These are phyloP conservation scores for Aspergillus haitiensis DNA, from an alignment of 495 filamentous ascomycete species.

Conservation along the genomic window DNA sequence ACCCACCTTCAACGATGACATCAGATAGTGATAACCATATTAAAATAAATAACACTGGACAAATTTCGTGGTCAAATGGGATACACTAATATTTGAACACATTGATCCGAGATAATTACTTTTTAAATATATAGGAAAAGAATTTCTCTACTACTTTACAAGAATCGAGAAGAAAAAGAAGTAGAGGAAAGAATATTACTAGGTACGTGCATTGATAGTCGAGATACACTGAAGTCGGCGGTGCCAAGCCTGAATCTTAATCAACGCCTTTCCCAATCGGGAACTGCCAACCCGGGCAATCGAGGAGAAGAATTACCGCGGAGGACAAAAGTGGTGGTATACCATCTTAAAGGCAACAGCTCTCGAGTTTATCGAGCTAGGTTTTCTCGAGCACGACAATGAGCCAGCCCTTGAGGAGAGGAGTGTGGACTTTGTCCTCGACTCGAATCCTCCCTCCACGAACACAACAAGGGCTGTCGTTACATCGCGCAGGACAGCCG, in stretches of 20 bases:
- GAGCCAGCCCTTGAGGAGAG: constrained; percentile 42
- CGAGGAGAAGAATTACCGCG: constrained; percentile 21
- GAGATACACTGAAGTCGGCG: neutral
- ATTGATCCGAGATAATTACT: too few relatives aligned
- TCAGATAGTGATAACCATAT: too few relatives aligned
- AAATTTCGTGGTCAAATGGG: too few relatives aligned
- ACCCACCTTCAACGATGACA: too few relatives aligned
- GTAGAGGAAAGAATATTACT: too few relatives aligned
- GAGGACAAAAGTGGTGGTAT: constrained; percentile 13
- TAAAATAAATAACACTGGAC: too few relatives aligned
- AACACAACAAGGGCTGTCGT: constrained; percentile 28
- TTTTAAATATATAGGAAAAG: too few relatives aligned
- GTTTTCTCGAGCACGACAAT: constrained; percentile 25
- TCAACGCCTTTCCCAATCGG: constrained; percentile 24
- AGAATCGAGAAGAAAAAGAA: too few relatives aligned
- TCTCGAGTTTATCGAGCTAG: neutral
- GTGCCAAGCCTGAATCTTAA: constrained; percentile 16
- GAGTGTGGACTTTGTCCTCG: constrained; percentile 42
- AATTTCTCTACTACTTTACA: too few relatives aligned
- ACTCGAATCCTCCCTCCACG: constrained; percentile 37
- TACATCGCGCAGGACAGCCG: constrained; percentile 31
- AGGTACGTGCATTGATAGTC: neutral
- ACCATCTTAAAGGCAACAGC: constrained; percentile 7
- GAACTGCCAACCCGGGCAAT: constrained; percentile 22
- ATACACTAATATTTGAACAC: too few relatives aligned